A percentile compares a stretch with the other conserved stretches of the same genome.
Evolutionary conservation across 1,284 basidiomycete species (phyloP).

Genomic region (Malassezia arunalokei): DNA sequence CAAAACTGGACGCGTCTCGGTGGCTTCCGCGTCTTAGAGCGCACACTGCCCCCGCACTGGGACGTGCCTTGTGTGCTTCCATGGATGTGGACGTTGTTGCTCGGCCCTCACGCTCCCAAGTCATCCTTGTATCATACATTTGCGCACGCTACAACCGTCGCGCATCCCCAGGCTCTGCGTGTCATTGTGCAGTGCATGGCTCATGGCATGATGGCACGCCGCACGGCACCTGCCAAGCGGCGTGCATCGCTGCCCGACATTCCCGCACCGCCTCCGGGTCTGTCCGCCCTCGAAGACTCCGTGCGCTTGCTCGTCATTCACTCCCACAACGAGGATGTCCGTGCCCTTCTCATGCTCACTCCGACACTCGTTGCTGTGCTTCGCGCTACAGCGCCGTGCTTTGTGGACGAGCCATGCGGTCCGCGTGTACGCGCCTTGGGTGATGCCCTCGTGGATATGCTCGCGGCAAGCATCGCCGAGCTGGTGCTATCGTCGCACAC

Average conservation of each 20-base stretch:
- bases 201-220: constrained; percentile 16
- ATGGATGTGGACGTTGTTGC: constrained; percentile 56
- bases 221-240: background rate
- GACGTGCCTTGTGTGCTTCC: constrained; percentile 54
- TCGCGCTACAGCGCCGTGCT: constrained; percentile 16
- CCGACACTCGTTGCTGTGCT: constrained; percentile 31
- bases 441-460: constrained; percentile 14
- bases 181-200: constrained; percentile 28
- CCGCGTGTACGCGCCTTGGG: background rate
- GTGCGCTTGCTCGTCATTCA: constrained; percentile 21
- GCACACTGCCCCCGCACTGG: constrained; percentile 60
- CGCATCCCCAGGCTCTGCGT: constrained; percentile 21
- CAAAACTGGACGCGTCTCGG: constrained; percentile 46
- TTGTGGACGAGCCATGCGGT: constrained; percentile 1
- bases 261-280: background rate
- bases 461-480: constrained; percentile 20
- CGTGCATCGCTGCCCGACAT: constrained; percentile 2
- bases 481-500: constrained; percentile 22
- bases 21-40: constrained; percentile 60
- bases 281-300: constrained; percentile 19
- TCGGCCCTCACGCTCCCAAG: constrained; percentile 49
- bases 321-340: constrained; percentile 10
- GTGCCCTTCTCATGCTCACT: constrained; percentile 28
- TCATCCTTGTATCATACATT: constrained; percentile 56
- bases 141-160: constrained; percentile 43